Evolutionary conservation across 768 basidiomycete species (phyloP).

Genomic region (Podaxis sp.): DNA sequence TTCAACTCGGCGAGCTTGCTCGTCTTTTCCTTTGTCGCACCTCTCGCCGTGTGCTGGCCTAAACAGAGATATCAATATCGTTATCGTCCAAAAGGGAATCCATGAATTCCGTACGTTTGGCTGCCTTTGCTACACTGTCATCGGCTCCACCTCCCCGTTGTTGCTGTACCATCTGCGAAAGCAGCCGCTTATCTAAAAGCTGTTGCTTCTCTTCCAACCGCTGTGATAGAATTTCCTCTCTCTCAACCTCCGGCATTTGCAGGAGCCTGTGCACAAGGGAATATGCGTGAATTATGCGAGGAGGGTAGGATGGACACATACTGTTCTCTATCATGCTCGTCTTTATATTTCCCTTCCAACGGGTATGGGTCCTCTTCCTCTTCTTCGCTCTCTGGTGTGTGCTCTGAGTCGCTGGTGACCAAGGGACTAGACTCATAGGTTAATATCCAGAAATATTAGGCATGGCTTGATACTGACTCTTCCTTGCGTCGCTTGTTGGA

Average conservation of each 20-base stretch:
- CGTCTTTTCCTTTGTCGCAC: constrained; percentile 76
- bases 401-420: constrained; percentile 46
- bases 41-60: constrained; percentile 75
- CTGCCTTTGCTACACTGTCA: constrained; percentile 65
- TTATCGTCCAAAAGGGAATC: background rate
- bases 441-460: constrained; percentile 6
- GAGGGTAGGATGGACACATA: constrained; percentile 35
- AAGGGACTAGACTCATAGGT: constrained; percentile 8
- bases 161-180: constrained; percentile 71
- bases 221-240: constrained; percentile 80
- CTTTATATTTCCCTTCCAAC: constrained; percentile 85
- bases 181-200: constrained; percentile 61
- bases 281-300: background rate
- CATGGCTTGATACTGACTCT: constrained; percentile 45
- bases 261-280: constrained; percentile 50
- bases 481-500: constrained; percentile 63
- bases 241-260: constrained; percentile 79
- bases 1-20: constrained; percentile 81
- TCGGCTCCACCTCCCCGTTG: constrained; percentile 48
- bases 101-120: constrained; percentile 56
- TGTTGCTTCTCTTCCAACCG: constrained; percentile 80
- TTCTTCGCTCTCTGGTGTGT: constrained; percentile 62
- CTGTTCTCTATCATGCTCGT: constrained; percentile 80
- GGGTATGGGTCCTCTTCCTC: constrained; percentile 72
- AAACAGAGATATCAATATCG: constrained; percentile 10